Evolutionary conservation across 2,329 filamentous ascomycete genomes (phyloP).

Genomic region (Stagonosporopsis rhizophila): DNA sequence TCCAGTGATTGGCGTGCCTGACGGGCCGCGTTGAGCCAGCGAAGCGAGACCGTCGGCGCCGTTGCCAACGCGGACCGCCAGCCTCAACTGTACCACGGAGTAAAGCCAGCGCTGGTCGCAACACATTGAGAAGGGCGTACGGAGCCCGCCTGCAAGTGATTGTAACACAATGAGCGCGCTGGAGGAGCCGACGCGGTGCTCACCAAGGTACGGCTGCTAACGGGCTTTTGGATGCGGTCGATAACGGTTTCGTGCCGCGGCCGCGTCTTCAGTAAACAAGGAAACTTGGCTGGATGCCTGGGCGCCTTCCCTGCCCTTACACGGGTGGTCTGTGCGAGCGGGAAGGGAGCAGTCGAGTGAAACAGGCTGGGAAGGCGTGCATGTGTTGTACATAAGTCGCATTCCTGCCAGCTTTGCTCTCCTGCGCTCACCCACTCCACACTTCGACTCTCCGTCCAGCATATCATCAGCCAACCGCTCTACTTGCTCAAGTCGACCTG

Average conservation of each 20-base stretch:
- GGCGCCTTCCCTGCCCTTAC: constrained; percentile 13
- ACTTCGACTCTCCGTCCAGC: constrained; percentile 6
- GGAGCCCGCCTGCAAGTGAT: constrained; percentile 6
- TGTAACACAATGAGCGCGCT: constrained; percentile 5
- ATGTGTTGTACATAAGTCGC: constrained; percentile 20
- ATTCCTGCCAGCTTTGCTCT: constrained; percentile 18
- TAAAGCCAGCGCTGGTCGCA: not conserved
- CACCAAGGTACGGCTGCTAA: not conserved
- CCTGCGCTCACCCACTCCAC: constrained; percentile 1
- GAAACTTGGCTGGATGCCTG: constrained; percentile 16
- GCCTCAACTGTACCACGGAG: constrained; percentile 12
- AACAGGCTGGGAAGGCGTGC: constrained; percentile 11
- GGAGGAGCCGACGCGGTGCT: constrained; percentile 1
- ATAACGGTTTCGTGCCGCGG: not conserved
- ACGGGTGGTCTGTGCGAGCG: constrained; percentile 6
- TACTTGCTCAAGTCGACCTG: constrained; percentile 13
- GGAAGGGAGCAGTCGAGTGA: constrained; percentile 16
- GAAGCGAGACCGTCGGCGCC: constrained; percentile 2
- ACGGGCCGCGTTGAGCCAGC: not conserved
- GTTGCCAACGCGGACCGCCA: not conserved
- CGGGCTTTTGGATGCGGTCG: constrained; percentile 12
- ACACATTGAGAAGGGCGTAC: not conserved
- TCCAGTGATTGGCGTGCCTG: constrained; percentile 13
- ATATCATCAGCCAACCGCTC: constrained; percentile 2
- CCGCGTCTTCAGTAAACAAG: not conserved